Evolutionary conservation across 2,329 filamentous ascomycete genomes (phyloP).

Genomic region (Colletotrichum orchidophilum): DNA sequence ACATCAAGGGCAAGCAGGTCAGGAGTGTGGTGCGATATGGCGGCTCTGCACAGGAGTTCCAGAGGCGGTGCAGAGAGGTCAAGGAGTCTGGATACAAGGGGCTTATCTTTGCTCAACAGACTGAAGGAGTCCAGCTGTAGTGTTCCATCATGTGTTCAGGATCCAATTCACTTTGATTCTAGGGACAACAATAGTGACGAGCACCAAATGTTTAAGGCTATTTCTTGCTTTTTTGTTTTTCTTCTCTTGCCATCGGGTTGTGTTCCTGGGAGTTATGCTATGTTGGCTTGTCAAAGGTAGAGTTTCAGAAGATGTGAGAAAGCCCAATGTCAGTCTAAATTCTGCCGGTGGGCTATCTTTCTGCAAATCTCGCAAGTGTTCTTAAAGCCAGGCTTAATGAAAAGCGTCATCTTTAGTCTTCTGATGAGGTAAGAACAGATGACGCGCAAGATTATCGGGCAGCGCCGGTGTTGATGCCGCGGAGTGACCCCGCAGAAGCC

Average conservation of each 20-base stretch:
- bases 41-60: conserved; percentile 54
- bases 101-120: conserved; percentile 9
- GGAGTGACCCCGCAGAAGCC: not conserved
- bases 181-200: too few relatives aligned
- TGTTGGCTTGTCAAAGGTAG: too few relatives aligned
- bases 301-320: too few relatives aligned
- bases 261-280: too few relatives aligned
- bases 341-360: not conserved
- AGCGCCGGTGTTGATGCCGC: not conserved
- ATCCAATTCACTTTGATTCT: not conserved
- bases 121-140: not conserved
- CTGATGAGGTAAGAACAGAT: not conserved
- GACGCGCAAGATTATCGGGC: not conserved
- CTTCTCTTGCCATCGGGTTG: too few relatives aligned
- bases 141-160: not conserved
- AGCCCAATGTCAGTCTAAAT: not conserved
- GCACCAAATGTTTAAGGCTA: too few relatives aligned
- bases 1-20: conserved; percentile 55
- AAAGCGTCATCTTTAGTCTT: not conserved
- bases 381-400: not conserved
- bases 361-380: not conserved
- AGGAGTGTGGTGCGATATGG: conserved; percentile 57
- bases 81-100: conserved; percentile 39
- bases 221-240: too few relatives aligned
- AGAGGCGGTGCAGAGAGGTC: conserved; percentile 47